A percentile compares a stretch with the other conserved stretches of the same genome.
Evolutionary conservation across 805 yeast genomes (phyloP).

Genomic region (Pichia occidentalis): DNA sequence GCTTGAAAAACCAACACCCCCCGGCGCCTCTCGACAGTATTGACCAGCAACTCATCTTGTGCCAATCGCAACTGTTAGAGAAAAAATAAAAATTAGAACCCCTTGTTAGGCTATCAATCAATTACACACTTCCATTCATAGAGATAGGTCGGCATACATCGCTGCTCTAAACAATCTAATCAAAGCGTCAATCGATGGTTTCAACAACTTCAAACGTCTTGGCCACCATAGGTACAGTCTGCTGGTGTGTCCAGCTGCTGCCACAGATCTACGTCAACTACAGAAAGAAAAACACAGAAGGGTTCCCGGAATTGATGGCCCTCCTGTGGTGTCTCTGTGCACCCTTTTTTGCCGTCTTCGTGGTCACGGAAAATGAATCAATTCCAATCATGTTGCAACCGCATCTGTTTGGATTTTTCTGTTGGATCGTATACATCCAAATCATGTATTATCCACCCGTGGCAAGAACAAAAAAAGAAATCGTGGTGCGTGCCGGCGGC

Average conservation of each 20-base stretch:
- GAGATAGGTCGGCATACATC: too few relatives aligned
- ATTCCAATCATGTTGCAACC: constrained; percentile 51
- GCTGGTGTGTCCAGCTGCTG: constrained; percentile 87
- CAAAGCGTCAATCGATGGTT: too few relatives aligned
- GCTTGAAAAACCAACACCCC: too few relatives aligned
- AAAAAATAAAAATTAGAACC: too few relatives aligned
- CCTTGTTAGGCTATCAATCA: too few relatives aligned
- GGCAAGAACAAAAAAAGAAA: constrained; percentile 25
- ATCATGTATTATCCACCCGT: constrained; percentile 49
- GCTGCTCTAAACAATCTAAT: too few relatives aligned
- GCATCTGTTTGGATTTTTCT: constrained; percentile 45
- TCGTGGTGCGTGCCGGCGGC: constrained; percentile 26
- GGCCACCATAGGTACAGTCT: constrained; percentile 83
- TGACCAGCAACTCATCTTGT: too few relatives aligned
- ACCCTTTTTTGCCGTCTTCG: constrained; percentile 47
- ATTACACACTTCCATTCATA: too few relatives aligned
- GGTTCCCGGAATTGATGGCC: constrained; percentile 85
- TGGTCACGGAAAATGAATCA: constrained; percentile 40
- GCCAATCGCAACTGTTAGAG: too few relatives aligned
- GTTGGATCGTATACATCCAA: constrained; percentile 43
- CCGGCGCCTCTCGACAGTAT: too few relatives aligned
- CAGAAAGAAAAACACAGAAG: constrained; percentile 70
- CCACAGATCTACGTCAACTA: constrained; percentile 72
- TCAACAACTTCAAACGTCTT: constrained; percentile 61
- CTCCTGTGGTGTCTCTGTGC: constrained; percentile 70